Percentiles rank a stretch among this genome's conserved stretches.
Conservation (phyloP, 352 stramenopile species). For the Phytopythium delawarense region DNA sequence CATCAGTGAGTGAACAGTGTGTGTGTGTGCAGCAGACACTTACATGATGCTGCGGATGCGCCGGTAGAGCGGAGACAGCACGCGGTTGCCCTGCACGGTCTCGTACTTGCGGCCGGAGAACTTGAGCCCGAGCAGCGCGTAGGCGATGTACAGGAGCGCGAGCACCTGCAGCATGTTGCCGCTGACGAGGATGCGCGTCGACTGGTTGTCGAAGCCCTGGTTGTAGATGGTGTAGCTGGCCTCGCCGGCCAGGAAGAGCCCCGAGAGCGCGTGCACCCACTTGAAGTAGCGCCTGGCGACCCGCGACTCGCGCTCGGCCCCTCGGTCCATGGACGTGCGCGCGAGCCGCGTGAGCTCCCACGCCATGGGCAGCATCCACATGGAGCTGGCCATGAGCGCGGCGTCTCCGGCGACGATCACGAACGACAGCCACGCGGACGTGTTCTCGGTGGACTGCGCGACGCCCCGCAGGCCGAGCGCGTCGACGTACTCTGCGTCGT, state of each 20-base stretch:
- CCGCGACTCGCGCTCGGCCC: conserved; percentile 18
- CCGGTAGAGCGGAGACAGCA: conserved; percentile 50
- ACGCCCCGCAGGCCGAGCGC: conserved; percentile 33
- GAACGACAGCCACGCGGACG: conserved; percentile 33
- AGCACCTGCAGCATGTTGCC: conserved; percentile 39
- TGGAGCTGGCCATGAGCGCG: conserved; percentile 31
- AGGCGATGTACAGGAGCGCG: conserved; percentile 35
- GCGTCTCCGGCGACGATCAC: conserved; percentile 38
- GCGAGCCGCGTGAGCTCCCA: conserved; percentile 38
- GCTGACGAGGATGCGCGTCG: conserved; percentile 35
- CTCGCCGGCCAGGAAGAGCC: conserved; percentile 34
- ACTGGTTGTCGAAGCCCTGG: conserved; percentile 26
- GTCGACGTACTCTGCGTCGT: conserved; percentile 28
- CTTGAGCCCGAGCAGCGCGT: conserved; percentile 38
- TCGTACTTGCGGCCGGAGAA: conserved; percentile 46
- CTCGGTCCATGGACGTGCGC: conserved; percentile 35
- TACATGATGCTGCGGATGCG: conserved; percentile 64
- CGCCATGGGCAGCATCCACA: conserved; percentile 51
- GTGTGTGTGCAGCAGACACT: conserved; percentile 1
- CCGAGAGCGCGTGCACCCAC: conserved; percentile 29
- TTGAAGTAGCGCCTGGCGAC: conserved; percentile 23
- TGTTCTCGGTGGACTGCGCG: conserved; percentile 31
- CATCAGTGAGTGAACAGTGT: neutral
- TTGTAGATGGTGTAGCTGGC: conserved; percentile 33
- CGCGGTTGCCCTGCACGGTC: conserved; percentile 32